Evolutionary conservation across 2,329 filamentous ascomycete genomes (phyloP).

Genomic region (Curvularia lunata): DNA sequence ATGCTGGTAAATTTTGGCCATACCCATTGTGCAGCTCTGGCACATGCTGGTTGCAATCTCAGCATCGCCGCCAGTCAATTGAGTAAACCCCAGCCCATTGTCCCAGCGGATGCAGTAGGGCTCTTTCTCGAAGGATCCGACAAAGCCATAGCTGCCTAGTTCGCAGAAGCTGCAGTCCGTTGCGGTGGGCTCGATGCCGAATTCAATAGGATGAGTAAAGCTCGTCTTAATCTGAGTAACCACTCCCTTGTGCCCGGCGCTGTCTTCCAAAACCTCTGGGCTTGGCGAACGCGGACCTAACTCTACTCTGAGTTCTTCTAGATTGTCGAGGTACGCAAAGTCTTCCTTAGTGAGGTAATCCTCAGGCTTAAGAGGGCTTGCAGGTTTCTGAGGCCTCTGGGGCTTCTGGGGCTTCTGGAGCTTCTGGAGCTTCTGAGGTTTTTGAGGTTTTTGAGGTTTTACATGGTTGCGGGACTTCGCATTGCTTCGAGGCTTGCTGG

Average conservation of each 20-base stretch:
- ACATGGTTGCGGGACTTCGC: too few species aligned
- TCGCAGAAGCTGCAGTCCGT: conserved; percentile 53
- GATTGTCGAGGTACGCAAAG: not conserved
- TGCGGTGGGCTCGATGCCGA: conserved; percentile 20
- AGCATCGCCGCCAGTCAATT: conserved; percentile 49
- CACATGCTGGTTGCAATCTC: conserved; percentile 39
- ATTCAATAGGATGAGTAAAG: conserved; percentile 52
- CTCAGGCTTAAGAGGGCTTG: not conserved
- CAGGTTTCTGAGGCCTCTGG: too few species aligned
- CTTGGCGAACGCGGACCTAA: conserved; percentile 24
- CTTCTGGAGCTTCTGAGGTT: too few species aligned
- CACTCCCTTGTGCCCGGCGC: conserved; percentile 31
- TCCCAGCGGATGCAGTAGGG: conserved; percentile 47
- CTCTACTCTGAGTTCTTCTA: conserved; percentile 19
- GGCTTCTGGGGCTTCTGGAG: too few species aligned
- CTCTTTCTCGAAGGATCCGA: conserved; percentile 46
- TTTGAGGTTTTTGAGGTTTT: too few species aligned
- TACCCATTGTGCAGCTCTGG: conserved; percentile 22
- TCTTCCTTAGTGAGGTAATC: conserved; percentile 26
- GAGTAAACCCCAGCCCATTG: conserved; percentile 47
- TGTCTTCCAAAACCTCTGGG: conserved; percentile 38
- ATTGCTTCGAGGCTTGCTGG: not conserved
- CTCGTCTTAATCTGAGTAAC: conserved; percentile 47
- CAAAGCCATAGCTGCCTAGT: conserved; percentile 49
- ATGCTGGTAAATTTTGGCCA: not conserved